Base-by-base conservation (phyloP, 371 early-diverging fungal species). In the Mortierella sp. region DNA sequence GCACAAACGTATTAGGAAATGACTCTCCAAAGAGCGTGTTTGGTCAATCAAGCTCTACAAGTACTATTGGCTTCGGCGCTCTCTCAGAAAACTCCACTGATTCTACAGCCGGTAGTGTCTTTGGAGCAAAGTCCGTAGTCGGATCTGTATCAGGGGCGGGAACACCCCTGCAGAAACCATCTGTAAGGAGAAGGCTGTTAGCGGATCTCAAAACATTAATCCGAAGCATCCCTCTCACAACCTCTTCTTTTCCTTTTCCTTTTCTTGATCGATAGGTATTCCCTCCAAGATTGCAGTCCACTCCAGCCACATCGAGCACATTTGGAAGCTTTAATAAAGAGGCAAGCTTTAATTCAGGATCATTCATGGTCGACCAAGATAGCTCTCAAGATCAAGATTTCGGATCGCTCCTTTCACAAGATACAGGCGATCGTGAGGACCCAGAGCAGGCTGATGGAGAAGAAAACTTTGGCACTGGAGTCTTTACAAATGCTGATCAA, bases 401-500 rank as follows among this genome's bases (percentile, higher is more conserved):
- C 57, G 81, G 71, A 13, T 67, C 68, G 22, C 50, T 80, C 50
- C 58, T 80, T 52, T 71, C 81, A 11, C 81, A 80, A 53, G 72
- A 80, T 16, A 21, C 21, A 4, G 69, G 63, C 3, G 70, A 70
- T 24, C 70, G 70, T 7, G 74, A 58, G 0, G 70, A 79, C 24
- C 22, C 36, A 10, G 75, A 75, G 43, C 73, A 69, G 19, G 32
- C 41, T 2, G 73, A 78, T 7, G 72, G 68, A 21, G 65, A 65
- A 9, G 75, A 74, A 5, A 59, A 48, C 58, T 80, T 71, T 65
- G 69, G 68, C 10, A 55, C 65, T 0, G 70, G 74, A 6, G 53
- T 68, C 15, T 79, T 74, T 55, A 50, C 74, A 16, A 68, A 69
- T 53, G 76, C 72, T n/a, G 81, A 80, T 32, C 81, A 75, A 57